A percentile compares a stretch with the other conserved stretches of the same genome.
phyloP scores from a whole-genome alignment of 2,329 filamentous ascomycete genomes.

The Pseudohalonectria lignicola region DNA sequence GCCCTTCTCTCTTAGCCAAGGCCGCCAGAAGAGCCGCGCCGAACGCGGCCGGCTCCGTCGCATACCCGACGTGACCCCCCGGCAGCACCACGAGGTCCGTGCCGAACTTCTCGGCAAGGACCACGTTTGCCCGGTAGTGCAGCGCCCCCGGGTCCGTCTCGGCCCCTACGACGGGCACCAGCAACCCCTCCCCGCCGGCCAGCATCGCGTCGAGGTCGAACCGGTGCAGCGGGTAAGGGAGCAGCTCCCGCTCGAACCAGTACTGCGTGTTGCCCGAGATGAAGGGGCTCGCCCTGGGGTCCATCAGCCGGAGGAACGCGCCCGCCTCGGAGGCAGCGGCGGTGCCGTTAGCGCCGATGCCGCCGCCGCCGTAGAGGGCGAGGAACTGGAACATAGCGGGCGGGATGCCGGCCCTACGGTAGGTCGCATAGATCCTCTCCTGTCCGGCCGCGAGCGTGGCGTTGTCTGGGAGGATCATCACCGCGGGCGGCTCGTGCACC shows the following conservation, averaged over 20 bases:
- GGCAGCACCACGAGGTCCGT: background rate
- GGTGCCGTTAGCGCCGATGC: too few relatives aligned
- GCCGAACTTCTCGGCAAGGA: background rate
- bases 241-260: background rate
- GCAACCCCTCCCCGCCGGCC: background rate
- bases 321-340: background rate
- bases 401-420: background rate
- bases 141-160: background rate
- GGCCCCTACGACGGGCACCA: background rate
- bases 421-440: background rate
- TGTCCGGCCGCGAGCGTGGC: background rate
- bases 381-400: background rate
- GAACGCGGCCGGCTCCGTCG: background rate
- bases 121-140: background rate
- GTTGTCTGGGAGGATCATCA: background rate
- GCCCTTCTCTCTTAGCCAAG: too few relatives aligned
- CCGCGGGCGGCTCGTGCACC: background rate
- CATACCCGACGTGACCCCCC: background rate
- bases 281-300: background rate
- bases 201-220: background rate
- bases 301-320: background rate
- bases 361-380: background rate
- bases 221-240: background rate
- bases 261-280: background rate
- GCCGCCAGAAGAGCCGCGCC: background rate